Base-by-base conservation (phyloP, 2,329 filamentous ascomycete species). In the Blastomyces emzantsi region DNA sequence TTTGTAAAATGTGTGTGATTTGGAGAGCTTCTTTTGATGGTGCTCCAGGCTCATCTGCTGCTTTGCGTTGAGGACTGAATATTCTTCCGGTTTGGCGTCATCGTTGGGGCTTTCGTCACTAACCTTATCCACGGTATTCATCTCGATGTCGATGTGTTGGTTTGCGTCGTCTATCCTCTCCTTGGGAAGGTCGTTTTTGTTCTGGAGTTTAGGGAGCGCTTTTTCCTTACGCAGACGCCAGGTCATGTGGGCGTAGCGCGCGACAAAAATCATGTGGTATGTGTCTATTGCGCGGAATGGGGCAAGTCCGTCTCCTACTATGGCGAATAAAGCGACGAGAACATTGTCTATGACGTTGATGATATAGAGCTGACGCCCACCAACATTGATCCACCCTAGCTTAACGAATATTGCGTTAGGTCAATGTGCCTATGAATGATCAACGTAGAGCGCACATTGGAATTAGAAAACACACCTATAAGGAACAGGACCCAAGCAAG, bases 401-500 rank as follows among this genome's bases (percentile, higher is more conserved):
- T 30, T 43, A 9, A 58, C 59, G 22, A 33, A 6, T 19, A 65
- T 60, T 64, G 25, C 22, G 17, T 47, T 49, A 47, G 15, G 22
- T 49, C 19, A 19, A 28, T 17, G 28, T 39, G 28, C 25, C 36
- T 36, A 9, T 36, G 13, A 3, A 49, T 13, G n/a, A 13, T n/a
- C 6, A 11, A 22, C 19, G n/a, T 56, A 56, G 30, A 36, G n/a
- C n/a, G 1, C 11, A 22, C 8, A 22, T 56, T 22, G 58, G 13
- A 41, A 28, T 49, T 11, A 15, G 19, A 25, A 5, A 36, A 65
- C 74, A 63, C 75, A 79, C 87, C 90, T 72, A 96, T 96, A 62
- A 95, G 79, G 76, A 93, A 94, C n/a, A 95, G 82, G 1, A 96
- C 90, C 91, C 90, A 96, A 0, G 89, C 89, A 15, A 93, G 80